Evolutionary conservation across 768 basidiomycete genomes (phyloP), one percentile per base, ranked within the genome.

Genomic region (Pleurotus sapidus): DNA sequence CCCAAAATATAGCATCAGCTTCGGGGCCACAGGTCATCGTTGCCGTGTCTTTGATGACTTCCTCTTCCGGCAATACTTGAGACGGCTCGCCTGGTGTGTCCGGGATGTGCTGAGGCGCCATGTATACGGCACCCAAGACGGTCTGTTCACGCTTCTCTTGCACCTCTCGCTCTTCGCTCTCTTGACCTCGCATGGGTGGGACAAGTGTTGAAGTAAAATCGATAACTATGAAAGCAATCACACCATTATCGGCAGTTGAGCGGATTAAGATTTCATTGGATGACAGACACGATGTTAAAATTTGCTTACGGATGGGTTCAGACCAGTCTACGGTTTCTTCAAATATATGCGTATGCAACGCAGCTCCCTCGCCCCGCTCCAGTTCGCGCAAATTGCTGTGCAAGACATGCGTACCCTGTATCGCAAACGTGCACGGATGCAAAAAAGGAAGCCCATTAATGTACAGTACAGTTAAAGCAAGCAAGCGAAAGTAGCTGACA

Each of bases 321-420:
- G 76, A 77, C 91, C 91, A 94, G 76, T 94, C 93, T 63, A 92
- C 77, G 57, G 84, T 79, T 75, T 93, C 92, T 74, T 93, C 92
- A 70, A 93, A 93, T 60, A 90, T 66, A 68, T 86, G 88, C 60
- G 84, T 83, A 67, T 93, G 91, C 64, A 94, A 69, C 53, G 92
- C 90, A 56, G 89, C 90, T 49, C 92, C 92, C 70, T 93, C 93
- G 69, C 84, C 88, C 69, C 89, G 83, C 74, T 94, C 92, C 77
- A 94, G 78, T 74, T 93, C 91, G 68, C 91, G 91, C 62, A 89
- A 71, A 76, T 79, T 89, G 51, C 51, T 43, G 73, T 89, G 87
- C 62, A 77, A 65, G 67, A 78, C 75, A 76, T 88, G 87, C 69
- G 79, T 75, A 74, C 87, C 89, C 91, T 94, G 81, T 74, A 73